Percentiles rank a stretch among this genome's conserved stretches.
Conservation (phyloP, 306 rosid genomes). For the Chamaecrista fasciculata region DNA sequence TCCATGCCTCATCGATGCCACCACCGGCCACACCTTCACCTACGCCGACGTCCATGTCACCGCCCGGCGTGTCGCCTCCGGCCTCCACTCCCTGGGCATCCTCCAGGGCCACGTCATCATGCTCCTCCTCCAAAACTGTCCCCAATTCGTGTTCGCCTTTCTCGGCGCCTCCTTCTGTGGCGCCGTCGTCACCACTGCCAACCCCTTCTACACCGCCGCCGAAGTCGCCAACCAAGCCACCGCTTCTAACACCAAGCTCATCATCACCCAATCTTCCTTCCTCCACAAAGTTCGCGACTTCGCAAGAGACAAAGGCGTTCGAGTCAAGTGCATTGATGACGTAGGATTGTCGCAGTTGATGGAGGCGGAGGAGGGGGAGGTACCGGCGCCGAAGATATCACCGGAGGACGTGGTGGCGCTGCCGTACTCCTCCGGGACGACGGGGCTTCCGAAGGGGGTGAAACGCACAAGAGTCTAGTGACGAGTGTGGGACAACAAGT, state of each 20-base stretch:
- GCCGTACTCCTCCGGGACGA: conserved; percentile 76
- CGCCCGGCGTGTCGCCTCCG: conserved; percentile 53
- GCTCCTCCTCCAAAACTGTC: conserved; percentile 76
- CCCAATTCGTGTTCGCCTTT: conserved; percentile 60
- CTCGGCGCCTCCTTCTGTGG: conserved; percentile 63
- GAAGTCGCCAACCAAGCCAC: conserved; percentile 58
- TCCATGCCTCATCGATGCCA: conserved; percentile 57
- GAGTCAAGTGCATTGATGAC: conserved; percentile 40
- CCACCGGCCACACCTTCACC: conserved; percentile 44
- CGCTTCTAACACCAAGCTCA: conserved; percentile 45
- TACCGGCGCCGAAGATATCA: conserved; percentile 46
- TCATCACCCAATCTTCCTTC: conserved; percentile 47
- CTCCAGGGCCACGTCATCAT: conserved; percentile 56
- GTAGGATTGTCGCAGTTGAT: conserved; percentile 42
- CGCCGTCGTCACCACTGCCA: conserved; percentile 58
- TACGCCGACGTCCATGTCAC: conserved; percentile 51
- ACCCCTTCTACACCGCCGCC: conserved; percentile 60
- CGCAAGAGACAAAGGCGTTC: conserved; percentile 26
- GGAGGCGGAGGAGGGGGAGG: conserved; percentile 37
- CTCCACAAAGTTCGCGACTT: conserved; percentile 45
- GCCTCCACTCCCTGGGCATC: conserved; percentile 55
- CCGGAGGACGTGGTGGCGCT: conserved; percentile 72
- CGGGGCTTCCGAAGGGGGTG: conserved; percentile 74
- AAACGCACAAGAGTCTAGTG: conserved; percentile 57
- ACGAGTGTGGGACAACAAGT: conserved; percentile 76